Evolutionary conservation across 2,329 filamentous ascomycete genomes (phyloP).

Genomic region (Helotiales sp.): DNA sequence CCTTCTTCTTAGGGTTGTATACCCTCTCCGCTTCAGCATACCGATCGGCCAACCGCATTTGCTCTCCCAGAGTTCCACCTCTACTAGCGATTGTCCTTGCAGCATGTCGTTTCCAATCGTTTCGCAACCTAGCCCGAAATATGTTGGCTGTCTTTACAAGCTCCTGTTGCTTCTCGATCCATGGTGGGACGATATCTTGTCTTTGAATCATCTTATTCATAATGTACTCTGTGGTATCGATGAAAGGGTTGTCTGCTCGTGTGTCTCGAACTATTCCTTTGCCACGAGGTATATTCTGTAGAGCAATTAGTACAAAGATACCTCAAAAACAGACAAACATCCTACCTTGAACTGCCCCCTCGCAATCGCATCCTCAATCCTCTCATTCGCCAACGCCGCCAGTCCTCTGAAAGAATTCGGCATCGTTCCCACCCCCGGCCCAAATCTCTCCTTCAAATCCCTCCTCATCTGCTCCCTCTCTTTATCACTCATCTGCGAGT

Average conservation of each 20-base stretch:
- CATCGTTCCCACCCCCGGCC: conserved; percentile 71
- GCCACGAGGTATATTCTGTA: conserved; percentile 77
- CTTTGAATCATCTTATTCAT: conserved; percentile 99
- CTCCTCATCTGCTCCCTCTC: conserved; percentile 74
- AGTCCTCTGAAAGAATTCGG: conserved; percentile 80
- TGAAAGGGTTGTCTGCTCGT: conserved; percentile 82
- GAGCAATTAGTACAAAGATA: conserved; percentile 10
- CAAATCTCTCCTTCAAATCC: conserved; percentile 82
- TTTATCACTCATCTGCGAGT: conserved; percentile 64
- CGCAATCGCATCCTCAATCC: conserved; percentile 92
- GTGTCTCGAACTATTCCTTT: conserved; percentile 81
- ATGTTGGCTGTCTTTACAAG: conserved; percentile 68
- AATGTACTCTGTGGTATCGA: conserved; percentile 96
- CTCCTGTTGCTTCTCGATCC: conserved; percentile 99
- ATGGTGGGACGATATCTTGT: conserved; percentile 93
- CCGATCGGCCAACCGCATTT: conserved; percentile 71
- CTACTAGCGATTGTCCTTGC: conserved; percentile 76
- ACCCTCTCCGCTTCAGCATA: conserved; percentile 77
- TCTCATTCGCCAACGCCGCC: conserved; percentile 82
- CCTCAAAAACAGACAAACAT: not conserved
- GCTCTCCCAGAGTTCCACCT: conserved; percentile 75
- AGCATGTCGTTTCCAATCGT: conserved; percentile 85
- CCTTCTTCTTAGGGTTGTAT: conserved; percentile 61
- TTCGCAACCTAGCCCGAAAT: conserved; percentile 77
- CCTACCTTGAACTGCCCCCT: conserved; percentile 77